Conservation (phyloP, 495 filamentous ascomycete species). For the Podospora anserina region DNA sequence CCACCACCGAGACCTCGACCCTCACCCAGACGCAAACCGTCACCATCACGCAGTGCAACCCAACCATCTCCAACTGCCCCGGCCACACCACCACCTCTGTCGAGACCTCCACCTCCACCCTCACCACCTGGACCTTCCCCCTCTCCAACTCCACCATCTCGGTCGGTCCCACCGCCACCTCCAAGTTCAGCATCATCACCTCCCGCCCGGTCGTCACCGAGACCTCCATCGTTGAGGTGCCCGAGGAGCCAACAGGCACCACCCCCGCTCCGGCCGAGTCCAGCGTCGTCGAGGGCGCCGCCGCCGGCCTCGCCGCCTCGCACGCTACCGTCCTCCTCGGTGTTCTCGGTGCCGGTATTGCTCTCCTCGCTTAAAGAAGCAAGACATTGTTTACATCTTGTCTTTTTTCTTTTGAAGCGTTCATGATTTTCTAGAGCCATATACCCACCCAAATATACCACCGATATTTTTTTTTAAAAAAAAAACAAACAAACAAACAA, state of each 20-base stretch:
- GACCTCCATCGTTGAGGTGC: slow-evolving; percentile 11
- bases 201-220: slow-evolving; percentile 27
- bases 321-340: slow-evolving; percentile 40
- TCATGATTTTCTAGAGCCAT: slow-evolving; percentile 5
- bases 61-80: slow-evolving; percentile 45
- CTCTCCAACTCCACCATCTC: slow-evolving; percentile 38
- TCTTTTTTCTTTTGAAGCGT: not conserved
- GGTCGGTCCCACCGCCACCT: slow-evolving; percentile 39
- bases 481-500: too few species aligned
- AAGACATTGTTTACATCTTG: not conserved
- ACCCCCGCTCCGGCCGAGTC: slow-evolving; percentile 19
- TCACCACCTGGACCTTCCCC: slow-evolving; percentile 28
- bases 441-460: not conserved
- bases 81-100: slow-evolving; percentile 33
- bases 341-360: slow-evolving; percentile 41
- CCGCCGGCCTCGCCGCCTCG: slow-evolving; percentile 36
- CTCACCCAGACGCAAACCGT: slow-evolving; percentile 44
- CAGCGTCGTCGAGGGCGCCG: slow-evolving; percentile 31
- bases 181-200: slow-evolving; percentile 27
- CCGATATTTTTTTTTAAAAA: too few species aligned
- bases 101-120: slow-evolving; percentile 26
- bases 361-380: slow-evolving; percentile 39
- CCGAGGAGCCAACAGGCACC: slow-evolving; percentile 16
- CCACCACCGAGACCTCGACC: slow-evolving; percentile 41
- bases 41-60: slow-evolving; percentile 49